Evolutionary conservation across 2,329 filamentous ascomycete genomes (phyloP).

Genomic region (Hypoxylon sp.): DNA sequence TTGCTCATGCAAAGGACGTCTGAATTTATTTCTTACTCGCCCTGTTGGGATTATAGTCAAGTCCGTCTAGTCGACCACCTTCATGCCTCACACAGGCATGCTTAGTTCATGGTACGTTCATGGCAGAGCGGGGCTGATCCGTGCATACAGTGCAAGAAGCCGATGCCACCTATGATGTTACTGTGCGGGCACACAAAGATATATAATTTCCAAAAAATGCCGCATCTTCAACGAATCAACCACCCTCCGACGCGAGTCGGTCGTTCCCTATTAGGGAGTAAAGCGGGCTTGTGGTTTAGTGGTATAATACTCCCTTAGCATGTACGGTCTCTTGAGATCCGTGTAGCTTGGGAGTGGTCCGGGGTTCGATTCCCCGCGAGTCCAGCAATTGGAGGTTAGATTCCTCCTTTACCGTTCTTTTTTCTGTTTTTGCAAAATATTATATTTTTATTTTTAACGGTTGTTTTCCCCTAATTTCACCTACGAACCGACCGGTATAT

Average conservation of each 20-base stretch:
- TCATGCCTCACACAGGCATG: background rate
- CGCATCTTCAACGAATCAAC: conserved; percentile 5
- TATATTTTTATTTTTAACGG: background rate
- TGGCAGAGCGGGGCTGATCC: background rate
- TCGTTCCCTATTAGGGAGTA: background rate
- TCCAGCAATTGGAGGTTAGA: conserved; percentile 54
- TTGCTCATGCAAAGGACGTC: background rate
- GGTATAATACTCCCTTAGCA: conserved; percentile 64
- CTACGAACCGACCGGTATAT: too few relatives aligned
- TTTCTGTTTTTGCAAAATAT: conserved; percentile 3
- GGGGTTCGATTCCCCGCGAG: conserved; percentile 65
- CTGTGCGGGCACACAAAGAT: background rate
- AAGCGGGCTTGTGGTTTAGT: conserved; percentile 63
- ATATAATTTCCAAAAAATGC: conserved; percentile 11
- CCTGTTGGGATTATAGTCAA: background rate
- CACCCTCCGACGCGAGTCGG: background rate
- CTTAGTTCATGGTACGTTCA: background rate
- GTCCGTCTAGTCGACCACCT: background rate
- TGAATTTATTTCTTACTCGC: background rate
- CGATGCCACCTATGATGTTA: background rate
- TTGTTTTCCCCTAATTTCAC: background rate
- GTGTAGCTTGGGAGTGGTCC: conserved; percentile 57
- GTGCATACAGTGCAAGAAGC: conserved; percentile 10
- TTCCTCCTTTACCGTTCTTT: conserved; percentile 44
- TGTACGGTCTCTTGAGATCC: conserved; percentile 30